Percentiles rank a stretch among this genome's conserved stretches.
These are phyloP conservation scores for Pugionium dolabratum DNA, from an alignment of 345 rosid genomes.

Conservation along the genomic window DNA sequence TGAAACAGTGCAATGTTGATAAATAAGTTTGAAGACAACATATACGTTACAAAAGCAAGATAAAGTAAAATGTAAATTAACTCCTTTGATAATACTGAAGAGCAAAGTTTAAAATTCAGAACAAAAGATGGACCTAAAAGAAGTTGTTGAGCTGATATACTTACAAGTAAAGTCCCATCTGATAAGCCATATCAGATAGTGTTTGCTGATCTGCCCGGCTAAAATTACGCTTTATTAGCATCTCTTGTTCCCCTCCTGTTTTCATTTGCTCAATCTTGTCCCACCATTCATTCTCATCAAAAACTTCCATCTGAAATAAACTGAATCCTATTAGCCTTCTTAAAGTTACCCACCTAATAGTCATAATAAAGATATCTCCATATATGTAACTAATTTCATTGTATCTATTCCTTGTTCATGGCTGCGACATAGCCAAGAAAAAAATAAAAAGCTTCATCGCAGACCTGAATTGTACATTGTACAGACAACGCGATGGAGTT, in stretches of 20 bases:
- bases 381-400: not conserved
- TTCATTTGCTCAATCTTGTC: conserved; percentile 73
- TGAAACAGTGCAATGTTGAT: too few relatives aligned
- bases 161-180: conserved; percentile 86
- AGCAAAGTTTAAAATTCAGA: not conserved
- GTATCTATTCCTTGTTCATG: not conserved
- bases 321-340: conserved; percentile 5
- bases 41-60: too few relatives aligned
- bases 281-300: conserved; percentile 90
- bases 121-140: not conserved
- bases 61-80: not conserved
- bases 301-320: conserved; percentile 62
- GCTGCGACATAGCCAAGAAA: not conserved
- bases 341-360: not conserved
- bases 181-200: conserved; percentile 69
- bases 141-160: conserved; percentile 28
- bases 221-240: conserved; percentile 67
- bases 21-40: not conserved
- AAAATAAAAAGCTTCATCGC: not conserved
- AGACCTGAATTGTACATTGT: not conserved
- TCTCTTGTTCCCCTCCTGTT: conserved; percentile 66
- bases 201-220: conserved; percentile 73
- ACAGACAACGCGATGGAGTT: not conserved
- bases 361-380: conserved; percentile 13
- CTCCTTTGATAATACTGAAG: not conserved